Evolutionary conservation across 768 basidiomycete genomes (phyloP).

Genomic region (Calocera cornea): DNA sequence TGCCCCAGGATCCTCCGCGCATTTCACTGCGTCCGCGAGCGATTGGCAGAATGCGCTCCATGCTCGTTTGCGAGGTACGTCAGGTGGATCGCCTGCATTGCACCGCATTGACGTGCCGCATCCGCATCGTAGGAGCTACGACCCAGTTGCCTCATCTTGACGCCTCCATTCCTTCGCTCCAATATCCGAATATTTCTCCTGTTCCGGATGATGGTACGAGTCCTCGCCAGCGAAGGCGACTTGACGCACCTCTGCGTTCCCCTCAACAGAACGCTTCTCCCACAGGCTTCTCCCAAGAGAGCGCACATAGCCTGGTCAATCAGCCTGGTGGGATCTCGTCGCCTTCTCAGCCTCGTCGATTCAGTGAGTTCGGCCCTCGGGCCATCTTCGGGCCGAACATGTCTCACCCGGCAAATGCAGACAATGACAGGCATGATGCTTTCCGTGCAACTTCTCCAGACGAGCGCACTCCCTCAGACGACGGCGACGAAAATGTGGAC

Average conservation of each 20-base stretch:
- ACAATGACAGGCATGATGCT: not conserved
- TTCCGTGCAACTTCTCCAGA: conserved; percentile 14
- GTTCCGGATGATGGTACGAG: conserved; percentile 9
- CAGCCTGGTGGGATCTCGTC: not conserved
- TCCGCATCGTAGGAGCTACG: not conserved
- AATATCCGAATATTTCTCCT: not conserved
- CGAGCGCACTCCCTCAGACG: conserved; percentile 27
- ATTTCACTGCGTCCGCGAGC: not conserved
- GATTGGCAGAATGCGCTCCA: conserved; percentile 1
- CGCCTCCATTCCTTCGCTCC: not conserved
- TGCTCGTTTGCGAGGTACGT: not conserved
- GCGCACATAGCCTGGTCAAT: not conserved
- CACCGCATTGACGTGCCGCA: not conserved
- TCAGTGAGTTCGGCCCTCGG: not conserved
- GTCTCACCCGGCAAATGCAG: not conserved
- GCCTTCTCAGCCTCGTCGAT: conserved; percentile 1
- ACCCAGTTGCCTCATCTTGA: not conserved
- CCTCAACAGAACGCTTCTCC: not conserved
- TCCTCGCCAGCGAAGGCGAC: conserved; percentile 16
- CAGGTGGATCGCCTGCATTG: not conserved
- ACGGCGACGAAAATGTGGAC: conserved; percentile 23
- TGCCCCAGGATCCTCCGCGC: not conserved
- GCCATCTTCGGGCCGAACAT: not conserved
- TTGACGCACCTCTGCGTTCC: conserved; percentile 10
- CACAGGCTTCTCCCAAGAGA: not conserved